Base-by-base conservation (phyloP, 495 filamentous ascomycete genomes). In the Daldinia childiae region DNA sequence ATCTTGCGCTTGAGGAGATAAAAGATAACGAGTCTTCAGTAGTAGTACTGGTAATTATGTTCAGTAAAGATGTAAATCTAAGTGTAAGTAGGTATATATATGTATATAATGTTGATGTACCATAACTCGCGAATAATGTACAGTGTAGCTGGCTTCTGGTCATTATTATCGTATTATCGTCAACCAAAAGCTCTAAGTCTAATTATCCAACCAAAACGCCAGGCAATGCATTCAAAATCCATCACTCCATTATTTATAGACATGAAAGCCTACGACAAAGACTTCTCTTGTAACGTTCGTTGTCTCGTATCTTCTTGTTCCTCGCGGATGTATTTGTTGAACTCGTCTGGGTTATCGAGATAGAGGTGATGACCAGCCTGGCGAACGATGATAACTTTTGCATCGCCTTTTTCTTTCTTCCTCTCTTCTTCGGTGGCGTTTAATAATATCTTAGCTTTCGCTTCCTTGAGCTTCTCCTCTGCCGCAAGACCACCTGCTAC, bases 331-430 rank as follows among this genome's bases (percentile, higher is more conserved):
- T 91, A 81, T 32, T 86, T 79, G 78, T 99, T 98, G 79, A 98
- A 99, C 75, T 97, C 90, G 73, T 95, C 88, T 79, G 87, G 90
- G 30, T 92, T 93, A 74, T 98, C 95, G 19, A 99, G 80, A 79
- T 99, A 98, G 12, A 99, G 74, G 81, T 99, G 95, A 78, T 99
- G 95, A 0, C 95, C 95, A 1, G 96, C 93, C 51, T 89, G 88
- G 64, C 86, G 84, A 27, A 99, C 90, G 63, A 97, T 83, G 6
- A 92, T 73, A n/a, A 98, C 94, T 80, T 93, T 97, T 7, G 91
- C 92, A 29, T 86, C 87, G 11, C 96, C 92, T 70, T 91, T 88
- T 69, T 97, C 94, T 2, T 79, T 83, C 50, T 81, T 73, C 79
- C 85, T 88, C 77, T 97, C 92, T 70, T 93, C 89, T 0, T 86